These are phyloP conservation scores for Tuber umbilicatum DNA, from an alignment of 495 filamentous ascomycete genomes.

Conservation along the genomic window DNA sequence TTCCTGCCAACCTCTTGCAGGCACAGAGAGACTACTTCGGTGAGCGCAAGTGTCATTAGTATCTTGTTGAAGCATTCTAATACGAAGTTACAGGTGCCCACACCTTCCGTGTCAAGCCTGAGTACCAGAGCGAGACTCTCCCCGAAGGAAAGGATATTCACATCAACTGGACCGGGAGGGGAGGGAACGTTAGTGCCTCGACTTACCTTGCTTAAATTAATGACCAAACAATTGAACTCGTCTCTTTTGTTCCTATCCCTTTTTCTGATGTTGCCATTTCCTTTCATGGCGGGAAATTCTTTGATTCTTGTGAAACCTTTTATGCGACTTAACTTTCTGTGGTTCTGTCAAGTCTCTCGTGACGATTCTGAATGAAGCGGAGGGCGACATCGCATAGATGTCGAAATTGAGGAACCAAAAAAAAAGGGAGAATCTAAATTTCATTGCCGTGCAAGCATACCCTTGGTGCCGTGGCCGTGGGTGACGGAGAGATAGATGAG, in stretches of 20 bases:
- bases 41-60: conserved; percentile 11
- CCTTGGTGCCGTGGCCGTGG: not conserved
- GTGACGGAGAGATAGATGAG: not conserved
- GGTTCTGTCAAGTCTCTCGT: not conserved
- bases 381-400: not conserved
- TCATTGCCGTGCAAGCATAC: not conserved
- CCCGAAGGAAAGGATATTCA: conserved; percentile 84
- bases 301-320: not conserved
- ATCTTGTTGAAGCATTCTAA: not conserved
- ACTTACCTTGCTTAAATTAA: conserved; percentile 84
- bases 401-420: not conserved
- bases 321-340: not conserved
- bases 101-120: conserved; percentile 97
- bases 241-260: conserved; percentile 11
- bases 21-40: conserved; percentile 97
- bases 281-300: not conserved
- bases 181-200: conserved; percentile 91
- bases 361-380: not conserved
- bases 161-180: conserved; percentile 99
- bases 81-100: conserved; percentile 61
- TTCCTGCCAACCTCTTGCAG: conserved; percentile 96
- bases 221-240: conserved; percentile 4
- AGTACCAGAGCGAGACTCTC: conserved; percentile 74
- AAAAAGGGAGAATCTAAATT: not conserved
- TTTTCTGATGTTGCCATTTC: not conserved